Base-by-base conservation (phyloP, 208 protist genomes). In the Spironucleus salmonicida region DNA sequence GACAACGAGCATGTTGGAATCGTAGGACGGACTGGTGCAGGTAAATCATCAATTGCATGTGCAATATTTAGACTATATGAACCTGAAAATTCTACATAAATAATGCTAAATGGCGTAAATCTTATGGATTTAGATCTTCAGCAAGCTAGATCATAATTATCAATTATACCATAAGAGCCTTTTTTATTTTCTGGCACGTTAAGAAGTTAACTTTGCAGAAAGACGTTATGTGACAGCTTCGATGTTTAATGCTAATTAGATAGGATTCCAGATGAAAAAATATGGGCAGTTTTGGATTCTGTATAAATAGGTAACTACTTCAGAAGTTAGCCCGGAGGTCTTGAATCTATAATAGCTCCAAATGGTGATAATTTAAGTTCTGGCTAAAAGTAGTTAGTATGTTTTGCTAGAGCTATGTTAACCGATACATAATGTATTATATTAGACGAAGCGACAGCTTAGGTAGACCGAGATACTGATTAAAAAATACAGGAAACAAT, bases 11-110 rank as follows among this genome's bases (percentile, higher is more conserved):
- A 81, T 75, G 53, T 85, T 66, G 84, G 79, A 32, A 68, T 87
- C 40, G 79, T 83, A 13, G 84, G 84, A 15, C 59, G 82, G 19
- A 87, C 84, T 35, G 84, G 84, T 29, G 59, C 80, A n/a, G 84
- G 82, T 27, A 87, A 87, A 69, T 80, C 78, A 0, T 69, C 79
- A 26, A 29, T 84, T 0, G 58, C 80, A 1, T n/a, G 57, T 0
- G 71, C 53, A 1, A 59, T 86, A 9, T 85, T 87, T 39, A 62
- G 81, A 57, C 35, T 85, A 26, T 11, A 42, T 23, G 67, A 80
- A 32, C 27, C 79, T 7, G 69, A 62, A 27, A 59, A 30, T 26
- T 2, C 0, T 9, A 66, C 76, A n/a, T 26, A 57, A 4, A 64
- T 84, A 19, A 32, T n/a, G 0, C 76, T 86, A 39, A 80, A 85